phyloP scores from a whole-genome alignment of 1,139 yeast genomes.

The Kodamaea suecica region DNA sequence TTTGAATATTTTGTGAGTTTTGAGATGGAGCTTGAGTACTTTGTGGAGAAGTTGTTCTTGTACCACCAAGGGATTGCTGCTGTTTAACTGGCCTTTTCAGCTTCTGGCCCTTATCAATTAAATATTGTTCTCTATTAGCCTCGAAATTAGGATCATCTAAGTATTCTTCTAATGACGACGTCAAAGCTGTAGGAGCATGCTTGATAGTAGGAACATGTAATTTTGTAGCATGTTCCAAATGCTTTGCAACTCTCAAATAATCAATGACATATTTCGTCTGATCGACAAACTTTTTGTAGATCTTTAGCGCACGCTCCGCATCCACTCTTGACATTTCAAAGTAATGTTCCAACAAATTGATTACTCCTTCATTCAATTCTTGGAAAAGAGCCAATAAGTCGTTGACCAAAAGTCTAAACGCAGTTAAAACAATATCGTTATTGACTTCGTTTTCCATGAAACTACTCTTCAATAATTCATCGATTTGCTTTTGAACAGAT shows the following conservation, averaged over 20 bases:
- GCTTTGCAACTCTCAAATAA: conserved; percentile 85
- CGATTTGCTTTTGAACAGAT: conserved; percentile 79
- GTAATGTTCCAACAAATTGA: conserved; percentile 86
- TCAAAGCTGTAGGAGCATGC: conserved; percentile 94
- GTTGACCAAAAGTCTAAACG: conserved; percentile 81
- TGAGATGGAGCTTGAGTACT: not conserved
- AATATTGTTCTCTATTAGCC: conserved; percentile 69
- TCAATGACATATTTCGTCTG: conserved; percentile 86
- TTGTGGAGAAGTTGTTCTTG: not conserved
- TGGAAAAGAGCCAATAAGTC: conserved; percentile 85
- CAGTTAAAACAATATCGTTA: conserved; percentile 79
- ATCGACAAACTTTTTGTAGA: conserved; percentile 81
- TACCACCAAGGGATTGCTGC: not conserved
- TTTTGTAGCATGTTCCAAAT: conserved; percentile 80
- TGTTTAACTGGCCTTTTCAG: not conserved
- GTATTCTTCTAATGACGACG: conserved; percentile 84
- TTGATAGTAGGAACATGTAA: conserved; percentile 92
- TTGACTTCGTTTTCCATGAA: conserved; percentile 72
- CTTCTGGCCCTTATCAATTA: conserved; percentile 48
- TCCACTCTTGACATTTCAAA: conserved; percentile 86
- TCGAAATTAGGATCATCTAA: conserved; percentile 85
- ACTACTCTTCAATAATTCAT: conserved; percentile 67
- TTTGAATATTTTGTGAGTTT: conserved; percentile 5
- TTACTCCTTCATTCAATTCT: conserved; percentile 90
- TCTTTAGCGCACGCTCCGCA: conserved; percentile 80